These are phyloP conservation scores for Hippophae gyantsensis DNA, from an alignment of 306 rosid genomes.

Conservation along the genomic window DNA sequence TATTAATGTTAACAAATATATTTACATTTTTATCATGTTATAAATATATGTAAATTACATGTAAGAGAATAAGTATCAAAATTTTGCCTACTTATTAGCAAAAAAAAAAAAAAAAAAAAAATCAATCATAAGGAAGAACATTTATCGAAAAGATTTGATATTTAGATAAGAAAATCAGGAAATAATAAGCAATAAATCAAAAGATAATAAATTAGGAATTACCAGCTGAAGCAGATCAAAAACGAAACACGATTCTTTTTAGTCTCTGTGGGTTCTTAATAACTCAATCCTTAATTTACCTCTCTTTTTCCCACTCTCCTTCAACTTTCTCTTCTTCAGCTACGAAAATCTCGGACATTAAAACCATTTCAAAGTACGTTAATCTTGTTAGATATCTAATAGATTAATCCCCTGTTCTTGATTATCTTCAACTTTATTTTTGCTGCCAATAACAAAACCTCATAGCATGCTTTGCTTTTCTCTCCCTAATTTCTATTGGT, in stretches of 20 bases:
- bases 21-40: too few species aligned
- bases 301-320: constrained; percentile 89
- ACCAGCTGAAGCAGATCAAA: constrained; percentile 67
- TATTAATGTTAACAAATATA: too few species aligned
- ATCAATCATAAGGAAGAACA: background rate
- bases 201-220: constrained; percentile 14
- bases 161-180: background rate
- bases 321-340: constrained; percentile 45
- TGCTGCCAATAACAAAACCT: background rate
- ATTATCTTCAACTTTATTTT: constrained; percentile 11
- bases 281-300: constrained; percentile 28
- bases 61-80: too few species aligned
- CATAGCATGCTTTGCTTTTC: background rate
- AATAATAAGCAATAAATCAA: background rate
- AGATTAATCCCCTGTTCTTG: constrained; percentile 6
- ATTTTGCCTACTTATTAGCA: too few species aligned
- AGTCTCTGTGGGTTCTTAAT: constrained; percentile 21
- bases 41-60: too few species aligned
- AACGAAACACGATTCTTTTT: constrained; percentile 10
- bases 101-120: background rate
- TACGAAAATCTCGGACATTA: constrained; percentile 47
- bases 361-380: constrained; percentile 54
- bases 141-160: background rate
- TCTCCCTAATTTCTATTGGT: background rate
- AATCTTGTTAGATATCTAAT: constrained; percentile 10